phyloP scores from a whole-genome alignment of 495 filamentous ascomycete genomes.

The Entonaema liquescens region DNA sequence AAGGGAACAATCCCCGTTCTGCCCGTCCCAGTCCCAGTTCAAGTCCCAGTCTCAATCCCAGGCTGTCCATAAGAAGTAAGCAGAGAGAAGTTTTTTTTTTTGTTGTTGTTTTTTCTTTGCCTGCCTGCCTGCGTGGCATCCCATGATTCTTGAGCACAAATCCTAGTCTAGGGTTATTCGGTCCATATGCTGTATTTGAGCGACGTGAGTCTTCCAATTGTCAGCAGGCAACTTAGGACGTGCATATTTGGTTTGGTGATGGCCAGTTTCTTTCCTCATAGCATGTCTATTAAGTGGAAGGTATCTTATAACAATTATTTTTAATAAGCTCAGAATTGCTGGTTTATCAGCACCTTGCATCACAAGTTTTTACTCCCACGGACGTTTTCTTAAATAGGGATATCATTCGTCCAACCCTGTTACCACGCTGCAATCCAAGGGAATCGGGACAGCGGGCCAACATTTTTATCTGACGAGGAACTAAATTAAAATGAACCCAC shows the following conservation, averaged over 20 bases:
- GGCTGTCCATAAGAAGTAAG: constrained; percentile 20
- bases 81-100: neutral
- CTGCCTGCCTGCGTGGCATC: constrained; percentile 30
- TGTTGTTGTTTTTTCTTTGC: neutral
- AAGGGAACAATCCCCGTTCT: constrained; percentile 10
- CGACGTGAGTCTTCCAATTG: constrained; percentile 6
- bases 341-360: neutral
- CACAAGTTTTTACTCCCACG: neutral
- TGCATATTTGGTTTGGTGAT: neutral
- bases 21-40: no score
- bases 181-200: neutral
- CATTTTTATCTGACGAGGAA: constrained; percentile 23
- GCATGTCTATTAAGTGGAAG: neutral
- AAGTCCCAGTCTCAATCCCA: no score
- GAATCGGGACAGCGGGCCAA: constrained; percentile 26
- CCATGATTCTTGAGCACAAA: constrained; percentile 13
- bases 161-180: constrained; percentile 8
- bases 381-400: neutral
- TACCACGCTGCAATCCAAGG: constrained; percentile 4
- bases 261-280: neutral
- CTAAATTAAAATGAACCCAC: constrained; percentile 12
- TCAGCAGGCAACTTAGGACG: neutral
- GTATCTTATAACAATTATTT: neutral
- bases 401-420: constrained; percentile 11
- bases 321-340: neutral